Evolutionary conservation across 148 eudicot species (phyloP), one percentile per base, ranked within the genome.

Genomic region (Chenopodium suecicum): DNA sequence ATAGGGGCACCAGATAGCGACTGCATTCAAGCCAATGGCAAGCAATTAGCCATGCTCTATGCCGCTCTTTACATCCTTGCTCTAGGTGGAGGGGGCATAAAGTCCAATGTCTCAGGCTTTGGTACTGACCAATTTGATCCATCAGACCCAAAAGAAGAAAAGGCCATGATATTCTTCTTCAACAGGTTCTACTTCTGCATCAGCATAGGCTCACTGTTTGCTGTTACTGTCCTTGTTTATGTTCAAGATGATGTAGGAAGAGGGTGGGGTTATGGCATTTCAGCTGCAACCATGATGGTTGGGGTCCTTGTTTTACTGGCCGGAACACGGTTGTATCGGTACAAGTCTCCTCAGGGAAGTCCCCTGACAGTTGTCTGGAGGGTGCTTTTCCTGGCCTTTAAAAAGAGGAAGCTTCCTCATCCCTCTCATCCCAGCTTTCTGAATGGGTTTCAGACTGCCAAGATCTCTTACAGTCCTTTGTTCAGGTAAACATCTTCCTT

Each of bases 21-120:
- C 16, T 97, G 99, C 84, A 63, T 90, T 7, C 86, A 89, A 83
- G 99, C 97, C 78, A 90, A 44, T 29, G 89, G 93, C 19, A 66
- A 62, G 11, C 99, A 94, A 80, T 87, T 97, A 81, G 94, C 90
- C 32, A 29, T 97, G 83, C 96, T 94, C 77, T 94, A 90, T 54
- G 82, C 84, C 0, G 95, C 99, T 34, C 97, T 97, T 44, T 94
- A 97, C 90, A 94, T 87, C 56, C 89, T 92, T 27, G 98, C 99
- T 23, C 86, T 97, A 0, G 99, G 99, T 25, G 99, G 90, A 20
- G 99, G 98, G 0, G 99, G 99, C 31, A 97, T 97, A 75, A 97
- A 97, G 70, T 90, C 99, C 37, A 97, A 97, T 41, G 99, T 97
- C 64, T 94, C 99, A 1, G 99, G 99, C 6, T 97, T 97, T 23